A percentile compares a stretch with the other conserved stretches of the same genome.
Conservation (phyloP, 1,139 yeast genomes). For the Suhomyces chickasaworum region DNA sequence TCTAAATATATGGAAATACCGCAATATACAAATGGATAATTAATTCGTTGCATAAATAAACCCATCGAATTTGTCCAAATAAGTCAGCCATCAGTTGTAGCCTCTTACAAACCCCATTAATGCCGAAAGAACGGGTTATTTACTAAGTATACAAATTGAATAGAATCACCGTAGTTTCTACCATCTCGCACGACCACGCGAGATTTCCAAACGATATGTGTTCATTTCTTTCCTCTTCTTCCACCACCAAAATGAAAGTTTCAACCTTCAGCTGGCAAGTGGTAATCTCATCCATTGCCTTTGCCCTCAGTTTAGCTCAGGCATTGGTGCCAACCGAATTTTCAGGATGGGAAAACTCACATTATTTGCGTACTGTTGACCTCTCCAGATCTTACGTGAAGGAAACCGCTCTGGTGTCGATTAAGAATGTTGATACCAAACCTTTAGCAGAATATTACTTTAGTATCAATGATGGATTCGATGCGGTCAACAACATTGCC, state of each 20-base stretch:
- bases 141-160: too few relatives aligned
- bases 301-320: conserved; percentile 4
- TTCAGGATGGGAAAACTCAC: conserved; percentile 47
- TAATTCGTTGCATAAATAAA: too few relatives aligned
- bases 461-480: conserved; percentile 51
- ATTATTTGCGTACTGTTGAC: conserved; percentile 57
- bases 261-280: conserved; percentile 6
- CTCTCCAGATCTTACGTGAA: conserved; percentile 66
- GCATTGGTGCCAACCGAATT: conserved; percentile 7
- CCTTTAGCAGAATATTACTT: conserved; percentile 61
- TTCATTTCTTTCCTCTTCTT: conserved; percentile 6
- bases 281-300: conserved; percentile 5
- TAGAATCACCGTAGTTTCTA: too few relatives aligned
- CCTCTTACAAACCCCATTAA: too few relatives aligned
- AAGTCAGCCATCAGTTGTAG: too few relatives aligned
- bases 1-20: too few relatives aligned
- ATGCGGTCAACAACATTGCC: conserved; percentile 49
- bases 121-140: too few relatives aligned
- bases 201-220: conserved; percentile 10
- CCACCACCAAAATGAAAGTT: conserved; percentile 7
- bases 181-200: conserved; percentile 9
- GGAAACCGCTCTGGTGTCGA: conserved; percentile 58
- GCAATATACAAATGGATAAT: too few relatives aligned
- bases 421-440: conserved; percentile 57
- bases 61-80: too few relatives aligned